phyloP scores from a whole-genome alignment of 1,284 basidiomycete species.

The Amylostereum areolatum region DNA sequence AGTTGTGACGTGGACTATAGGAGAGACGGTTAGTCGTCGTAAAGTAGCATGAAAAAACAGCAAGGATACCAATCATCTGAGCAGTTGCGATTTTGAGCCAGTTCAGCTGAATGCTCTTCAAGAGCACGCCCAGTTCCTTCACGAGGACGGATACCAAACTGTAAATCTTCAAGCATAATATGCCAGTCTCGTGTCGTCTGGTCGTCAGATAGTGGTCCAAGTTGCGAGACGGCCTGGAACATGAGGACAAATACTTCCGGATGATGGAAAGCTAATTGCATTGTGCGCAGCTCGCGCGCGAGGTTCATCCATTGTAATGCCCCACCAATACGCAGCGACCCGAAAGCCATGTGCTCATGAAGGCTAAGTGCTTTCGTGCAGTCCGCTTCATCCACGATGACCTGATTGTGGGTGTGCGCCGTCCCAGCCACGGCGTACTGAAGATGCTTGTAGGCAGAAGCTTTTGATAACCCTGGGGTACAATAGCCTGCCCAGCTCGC shows the following conservation, averaged over 20 bases:
- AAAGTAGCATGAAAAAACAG: background rate
- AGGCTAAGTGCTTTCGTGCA: conserved; percentile 18
- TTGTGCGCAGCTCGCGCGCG: conserved; percentile 30
- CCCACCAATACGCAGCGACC: conserved; percentile 34
- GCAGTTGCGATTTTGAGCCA: conserved; percentile 36
- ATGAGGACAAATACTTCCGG: conserved; percentile 35
- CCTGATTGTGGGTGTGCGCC: conserved; percentile 34
- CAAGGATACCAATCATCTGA: conserved; percentile 25
- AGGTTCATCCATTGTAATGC: conserved; percentile 46
- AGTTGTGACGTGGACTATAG: conserved; percentile 16
- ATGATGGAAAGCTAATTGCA: conserved; percentile 28
- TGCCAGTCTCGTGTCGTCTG: conserved; percentile 16
- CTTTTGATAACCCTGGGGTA: conserved; percentile 22
- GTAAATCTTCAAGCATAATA: conserved; percentile 11
- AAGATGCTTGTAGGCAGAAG: conserved; percentile 27
- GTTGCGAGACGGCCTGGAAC: conserved; percentile 35
- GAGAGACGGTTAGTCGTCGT: background rate
- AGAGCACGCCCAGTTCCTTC: conserved; percentile 23
- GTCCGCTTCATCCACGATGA: conserved; percentile 33
- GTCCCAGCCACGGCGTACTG: conserved; percentile 31
- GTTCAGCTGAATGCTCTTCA: conserved; percentile 19
- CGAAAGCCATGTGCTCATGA: conserved; percentile 40
- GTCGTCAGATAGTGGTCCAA: conserved; percentile 24
- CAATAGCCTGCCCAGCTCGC: conserved; percentile 19
- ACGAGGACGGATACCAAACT: conserved; percentile 31